Base-by-base conservation (phyloP, 1,139 yeast genomes). In the Magnusiomyces clavatus region DNA sequence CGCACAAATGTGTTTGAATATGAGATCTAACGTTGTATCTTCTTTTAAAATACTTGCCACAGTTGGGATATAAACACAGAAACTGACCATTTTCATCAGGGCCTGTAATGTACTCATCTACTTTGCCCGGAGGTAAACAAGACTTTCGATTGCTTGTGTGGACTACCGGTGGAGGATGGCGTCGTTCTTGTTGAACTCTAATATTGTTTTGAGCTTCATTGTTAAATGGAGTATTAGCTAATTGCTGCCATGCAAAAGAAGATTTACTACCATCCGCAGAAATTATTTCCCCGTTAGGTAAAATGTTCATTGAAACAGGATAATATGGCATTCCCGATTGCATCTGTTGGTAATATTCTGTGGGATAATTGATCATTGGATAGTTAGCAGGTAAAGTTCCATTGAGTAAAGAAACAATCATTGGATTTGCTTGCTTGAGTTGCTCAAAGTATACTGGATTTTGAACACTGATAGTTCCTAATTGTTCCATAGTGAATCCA, bases 11-110 rank as follows among this genome's bases (percentile, higher is more conserved):
- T 0, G 98, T 94, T 66, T 94, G 98, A 53, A 94, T 90, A 66
- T 94, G 99, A 0, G 97, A 88, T 56, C 97, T 76, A n/a, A 88
- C 89, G 65, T 94, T 94, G 69, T 94, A 94, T 49, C 96, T 75
- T 63, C 98, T 76, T 10, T 90, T 82, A 69, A 94, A 92, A 53
- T 78, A 73, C 68, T 94, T 89, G 16, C 87, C 86, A 69, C 99
- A 94, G 51, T 78, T 77, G 29, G 86, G 80, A 67, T 76, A 92
- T 54, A 79, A 75, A 68, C 99, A 94, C 41, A 82, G 77, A 69
- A 78, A 94, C 36, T 71, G 62, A 12, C 73, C 73, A 50, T 83
- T 78, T 50, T 77, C 83, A 61, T 84, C 83, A 1, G 96, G 95
- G 0, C 95, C 95, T 20, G 73, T 75, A 70, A 94, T 84, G 63